These are phyloP conservation scores for Rhodosporidiobolus odoratus DNA, from an alignment of 768 basidiomycete species.

Conservation along the genomic window DNA sequence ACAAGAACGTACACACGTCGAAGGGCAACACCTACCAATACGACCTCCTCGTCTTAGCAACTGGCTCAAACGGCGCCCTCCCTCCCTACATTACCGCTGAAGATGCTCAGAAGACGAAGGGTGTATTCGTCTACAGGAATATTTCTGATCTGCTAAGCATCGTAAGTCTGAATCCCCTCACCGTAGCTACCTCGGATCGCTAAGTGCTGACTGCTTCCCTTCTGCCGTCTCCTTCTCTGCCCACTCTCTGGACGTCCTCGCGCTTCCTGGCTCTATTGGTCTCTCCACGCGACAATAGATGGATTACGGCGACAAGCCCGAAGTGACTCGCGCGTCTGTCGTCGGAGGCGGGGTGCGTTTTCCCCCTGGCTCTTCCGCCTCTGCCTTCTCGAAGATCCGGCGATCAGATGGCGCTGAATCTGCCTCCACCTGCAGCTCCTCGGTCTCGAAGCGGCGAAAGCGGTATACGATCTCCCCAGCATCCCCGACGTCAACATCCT, in stretches of 20 bases:
- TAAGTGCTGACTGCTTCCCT: too few species aligned
- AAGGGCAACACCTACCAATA: slow-evolving; percentile 52
- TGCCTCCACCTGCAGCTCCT: slow-evolving; percentile 44
- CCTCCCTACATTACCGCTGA: slow-evolving; percentile 57
- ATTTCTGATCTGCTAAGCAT: slow-evolving; percentile 64
- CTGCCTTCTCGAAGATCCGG: too few species aligned
- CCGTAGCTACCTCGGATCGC: too few species aligned
- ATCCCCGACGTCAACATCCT: slow-evolving; percentile 49
- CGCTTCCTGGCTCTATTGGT: not conserved
- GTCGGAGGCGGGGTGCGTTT: slow-evolving; percentile 60
- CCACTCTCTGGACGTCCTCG: too few species aligned
- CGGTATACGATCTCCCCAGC: slow-evolving; percentile 57
- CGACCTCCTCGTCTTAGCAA: slow-evolving; percentile 63
- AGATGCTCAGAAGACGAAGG: slow-evolving; percentile 50
- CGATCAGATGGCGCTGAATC: too few species aligned
- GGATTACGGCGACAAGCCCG: slow-evolving; percentile 54
- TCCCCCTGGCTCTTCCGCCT: not conserved
- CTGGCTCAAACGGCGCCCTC: slow-evolving; percentile 62
- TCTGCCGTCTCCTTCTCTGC: too few species aligned
- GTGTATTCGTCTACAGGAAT: slow-evolving; percentile 60
- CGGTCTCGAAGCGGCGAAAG: slow-evolving; percentile 70
- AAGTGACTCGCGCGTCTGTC: slow-evolving; percentile 54
- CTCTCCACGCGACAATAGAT: slow-evolving; percentile 42
- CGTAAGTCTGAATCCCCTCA: not conserved
- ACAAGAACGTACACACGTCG: slow-evolving; percentile 54